These are phyloP conservation scores for Metarhizium robertsii DNA, from an alignment of 2,329 filamentous ascomycete genomes.

Conservation along the genomic window DNA sequence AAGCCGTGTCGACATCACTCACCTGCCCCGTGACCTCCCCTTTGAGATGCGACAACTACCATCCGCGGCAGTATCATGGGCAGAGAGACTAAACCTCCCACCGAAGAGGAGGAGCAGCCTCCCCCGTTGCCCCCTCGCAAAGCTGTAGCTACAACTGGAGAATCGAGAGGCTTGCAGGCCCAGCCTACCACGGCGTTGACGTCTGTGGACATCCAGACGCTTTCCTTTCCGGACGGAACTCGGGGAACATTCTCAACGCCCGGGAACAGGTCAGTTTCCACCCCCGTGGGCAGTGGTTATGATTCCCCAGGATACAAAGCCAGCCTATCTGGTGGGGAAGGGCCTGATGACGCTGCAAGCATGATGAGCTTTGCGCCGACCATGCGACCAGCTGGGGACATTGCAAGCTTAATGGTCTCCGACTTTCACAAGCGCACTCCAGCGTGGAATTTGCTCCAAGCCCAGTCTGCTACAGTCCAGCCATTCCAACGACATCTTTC, in stretches of 20 bases:
- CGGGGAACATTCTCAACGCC: constrained; percentile 50
- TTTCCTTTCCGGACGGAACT: constrained; percentile 62
- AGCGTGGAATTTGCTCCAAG: constrained; percentile 58
- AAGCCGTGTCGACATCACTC: neutral
- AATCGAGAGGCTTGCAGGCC: constrained; percentile 39
- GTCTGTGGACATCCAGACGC: constrained; percentile 68
- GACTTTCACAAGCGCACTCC: constrained; percentile 56
- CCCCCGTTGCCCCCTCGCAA: constrained; percentile 49
- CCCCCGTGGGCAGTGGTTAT: constrained; percentile 29
- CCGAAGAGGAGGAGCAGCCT: constrained; percentile 32
- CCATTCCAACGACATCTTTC: constrained; percentile 48
- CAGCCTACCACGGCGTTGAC: constrained; percentile 80
- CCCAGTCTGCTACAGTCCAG: constrained; percentile 49
- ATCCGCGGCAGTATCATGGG: constrained; percentile 16
- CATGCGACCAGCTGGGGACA: constrained; percentile 55
- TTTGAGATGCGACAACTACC: constrained; percentile 19
- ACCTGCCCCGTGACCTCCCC: neutral
- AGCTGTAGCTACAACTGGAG: constrained; percentile 23
- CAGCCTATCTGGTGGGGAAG: constrained; percentile 32
- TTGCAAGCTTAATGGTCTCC: constrained; percentile 73
- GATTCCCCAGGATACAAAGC: constrained; percentile 25
- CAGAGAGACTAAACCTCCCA: constrained; percentile 17
- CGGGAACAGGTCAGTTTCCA: constrained; percentile 25
- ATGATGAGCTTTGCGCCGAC: constrained; percentile 58
- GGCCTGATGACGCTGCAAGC: constrained; percentile 52